phyloP scores from a whole-genome alignment of 805 yeast species.

The Wickerhamiella kurtzmanii region DNA sequence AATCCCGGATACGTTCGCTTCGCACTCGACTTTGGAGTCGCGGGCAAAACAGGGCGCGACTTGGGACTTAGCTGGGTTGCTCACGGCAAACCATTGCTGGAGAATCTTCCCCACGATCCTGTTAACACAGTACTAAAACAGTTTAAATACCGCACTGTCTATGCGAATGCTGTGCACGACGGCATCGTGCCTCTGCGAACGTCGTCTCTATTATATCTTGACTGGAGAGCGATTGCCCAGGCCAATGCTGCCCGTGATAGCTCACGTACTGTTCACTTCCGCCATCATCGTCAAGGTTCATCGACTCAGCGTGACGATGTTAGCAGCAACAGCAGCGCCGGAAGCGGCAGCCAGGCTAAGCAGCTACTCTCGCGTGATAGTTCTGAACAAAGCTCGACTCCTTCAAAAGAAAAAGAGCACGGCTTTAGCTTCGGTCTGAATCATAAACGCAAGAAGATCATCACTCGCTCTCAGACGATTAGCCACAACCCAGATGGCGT shows the following conservation, averaged over 20 bases:
- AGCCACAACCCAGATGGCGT: constrained; percentile 31
- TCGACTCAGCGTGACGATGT: background rate
- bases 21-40: constrained; percentile 73
- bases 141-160: constrained; percentile 62
- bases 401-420: no score
- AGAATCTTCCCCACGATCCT: constrained; percentile 63
- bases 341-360: no score
- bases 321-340: constrained; percentile 1
- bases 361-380: background rate
- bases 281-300: no score
- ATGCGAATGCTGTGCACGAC: constrained; percentile 84
- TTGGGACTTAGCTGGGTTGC: constrained; percentile 44
- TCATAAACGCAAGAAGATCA: constrained; percentile 85
- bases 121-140: constrained; percentile 47
- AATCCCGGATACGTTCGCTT: constrained; percentile 75
- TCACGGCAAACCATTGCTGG: constrained; percentile 47
- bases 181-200: constrained; percentile 94
- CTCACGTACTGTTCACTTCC: constrained; percentile 7
- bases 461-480: constrained; percentile 91
- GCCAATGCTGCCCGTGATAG: constrained; percentile 30
- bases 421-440: no score
- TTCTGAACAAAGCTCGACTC: background rate
- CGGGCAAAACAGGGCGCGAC: constrained; percentile 91
- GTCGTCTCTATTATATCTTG: constrained; percentile 69
- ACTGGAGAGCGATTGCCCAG: constrained; percentile 59